Conservation (phyloP, 768 basidiomycete species). For the Wakefieldia striispora region DNA sequence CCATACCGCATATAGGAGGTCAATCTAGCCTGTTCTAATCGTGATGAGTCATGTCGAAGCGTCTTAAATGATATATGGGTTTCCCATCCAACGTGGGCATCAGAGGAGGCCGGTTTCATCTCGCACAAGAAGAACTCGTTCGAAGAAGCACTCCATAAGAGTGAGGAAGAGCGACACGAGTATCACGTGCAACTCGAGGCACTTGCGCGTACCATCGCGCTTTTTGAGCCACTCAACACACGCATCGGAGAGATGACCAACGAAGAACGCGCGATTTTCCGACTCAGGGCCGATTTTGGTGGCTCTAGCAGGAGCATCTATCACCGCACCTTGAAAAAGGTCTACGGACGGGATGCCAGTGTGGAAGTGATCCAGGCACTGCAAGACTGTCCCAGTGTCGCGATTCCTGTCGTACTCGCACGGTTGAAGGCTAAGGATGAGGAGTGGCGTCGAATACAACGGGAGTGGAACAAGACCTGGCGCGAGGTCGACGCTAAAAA, state of each 20-base stretch:
- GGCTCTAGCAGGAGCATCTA: constrained; percentile 85
- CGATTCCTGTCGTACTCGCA: constrained; percentile 87
- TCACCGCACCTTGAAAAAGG: constrained; percentile 89
- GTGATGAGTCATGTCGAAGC: constrained; percentile 91
- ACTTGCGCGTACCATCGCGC: constrained; percentile 82
- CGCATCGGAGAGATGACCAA: constrained; percentile 86
- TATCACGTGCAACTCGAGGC: constrained; percentile 95
- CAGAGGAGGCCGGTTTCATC: constrained; percentile 92
- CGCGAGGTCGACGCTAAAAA: constrained; percentile 95
- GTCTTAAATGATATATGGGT: constrained; percentile 99
- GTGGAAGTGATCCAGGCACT: constrained; percentile 78
- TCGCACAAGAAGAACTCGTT: constrained; percentile 96
- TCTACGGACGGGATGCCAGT: constrained; percentile 83
- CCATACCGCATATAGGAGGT: constrained; percentile 60
- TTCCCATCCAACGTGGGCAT: constrained; percentile 97
- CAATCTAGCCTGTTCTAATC: constrained; percentile 86
- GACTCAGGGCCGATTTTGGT: constrained; percentile 85
- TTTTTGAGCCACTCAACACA: constrained; percentile 82
- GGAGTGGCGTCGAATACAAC: constrained; percentile 91
- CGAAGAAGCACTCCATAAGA: constrained; percentile 94
- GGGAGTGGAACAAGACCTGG: constrained; percentile 98
- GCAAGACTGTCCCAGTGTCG: constrained; percentile 87
- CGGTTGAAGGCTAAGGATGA: constrained; percentile 93
- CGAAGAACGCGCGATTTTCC: constrained; percentile 81
- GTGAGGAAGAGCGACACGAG: constrained; percentile 97